Evolutionary conservation across 768 basidiomycete species (phyloP).

Genomic region (Pluteus cervinus): DNA sequence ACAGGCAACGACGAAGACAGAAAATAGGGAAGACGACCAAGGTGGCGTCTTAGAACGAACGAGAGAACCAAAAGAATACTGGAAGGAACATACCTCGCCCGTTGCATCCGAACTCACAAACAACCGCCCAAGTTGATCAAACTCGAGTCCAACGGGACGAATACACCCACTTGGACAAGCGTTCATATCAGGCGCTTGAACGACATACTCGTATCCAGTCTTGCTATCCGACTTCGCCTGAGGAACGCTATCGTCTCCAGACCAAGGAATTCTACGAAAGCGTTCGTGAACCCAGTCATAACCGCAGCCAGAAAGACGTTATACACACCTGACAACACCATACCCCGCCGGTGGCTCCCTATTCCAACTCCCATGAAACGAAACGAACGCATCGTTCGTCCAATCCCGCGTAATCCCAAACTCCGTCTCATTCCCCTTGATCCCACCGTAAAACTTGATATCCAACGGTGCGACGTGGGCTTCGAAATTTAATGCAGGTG

Average conservation of each 20-base stretch:
- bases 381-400: slow-evolving; percentile 32
- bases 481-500: slow-evolving; percentile 29
- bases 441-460: slow-evolving; percentile 33
- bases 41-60: too few species aligned
- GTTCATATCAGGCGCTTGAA: background rate
- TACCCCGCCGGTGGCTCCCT: slow-evolving; percentile 38
- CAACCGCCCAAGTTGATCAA: background rate
- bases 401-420: slow-evolving; percentile 24
- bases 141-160: background rate
- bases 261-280: too few species aligned
- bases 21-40: too few species aligned
- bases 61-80: too few species aligned
- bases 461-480: slow-evolving; percentile 44
- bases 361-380: slow-evolving; percentile 39
- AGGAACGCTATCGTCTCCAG: too few species aligned
- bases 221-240: too few species aligned
- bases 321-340: slow-evolving; percentile 36
- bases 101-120: background rate
- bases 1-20: too few species aligned
- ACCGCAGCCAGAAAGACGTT: too few species aligned
- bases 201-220: too few species aligned
- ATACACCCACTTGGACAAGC: background rate
- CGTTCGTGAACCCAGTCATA: too few species aligned
- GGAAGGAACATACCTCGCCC: background rate
- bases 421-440: too few species aligned